Percentiles rank a stretch among this genome's conserved stretches.
Evolutionary conservation across 371 early-diverging fungal genomes (phyloP).

Genomic region (Rhizopus sp.): DNA sequence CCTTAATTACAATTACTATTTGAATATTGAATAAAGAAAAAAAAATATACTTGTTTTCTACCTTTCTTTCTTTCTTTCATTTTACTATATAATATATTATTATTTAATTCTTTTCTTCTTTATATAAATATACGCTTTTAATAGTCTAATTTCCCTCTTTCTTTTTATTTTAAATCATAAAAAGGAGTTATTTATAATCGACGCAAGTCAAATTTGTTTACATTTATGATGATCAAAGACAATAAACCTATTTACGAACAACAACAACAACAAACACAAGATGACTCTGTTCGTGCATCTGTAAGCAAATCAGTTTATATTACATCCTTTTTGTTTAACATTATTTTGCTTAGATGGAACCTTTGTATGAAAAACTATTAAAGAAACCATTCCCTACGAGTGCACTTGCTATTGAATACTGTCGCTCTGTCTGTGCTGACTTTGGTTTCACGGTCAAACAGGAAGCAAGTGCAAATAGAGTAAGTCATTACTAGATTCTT

Average conservation of each 20-base stretch:
- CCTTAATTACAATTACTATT: constrained; percentile 6
- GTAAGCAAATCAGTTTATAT: constrained; percentile 16
- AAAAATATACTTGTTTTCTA: constrained; percentile 2
- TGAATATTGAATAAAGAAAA: not conserved
- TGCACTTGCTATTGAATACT: constrained; percentile 40
- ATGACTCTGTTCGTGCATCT: constrained; percentile 21
- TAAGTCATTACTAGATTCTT: constrained; percentile 14
- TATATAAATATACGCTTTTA: not conserved
- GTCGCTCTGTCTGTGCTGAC: constrained; percentile 39
- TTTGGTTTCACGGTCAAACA: constrained; percentile 51
- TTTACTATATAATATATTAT: not conserved
- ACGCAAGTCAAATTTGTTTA: constrained; percentile 3
- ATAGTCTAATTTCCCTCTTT: not conserved
- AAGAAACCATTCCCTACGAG: constrained; percentile 35
- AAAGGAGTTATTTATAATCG: not conserved
- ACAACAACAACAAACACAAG: constrained; percentile 12
- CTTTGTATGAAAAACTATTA: constrained; percentile 39
- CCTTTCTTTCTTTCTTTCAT: constrained; percentile 1
- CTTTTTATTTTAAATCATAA: constrained; percentile 3
- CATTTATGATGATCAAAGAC: constrained; percentile 20
- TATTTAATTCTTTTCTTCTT: not conserved
- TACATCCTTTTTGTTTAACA: not conserved
- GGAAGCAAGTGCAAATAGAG: constrained; percentile 49
- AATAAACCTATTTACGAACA: constrained; percentile 1
- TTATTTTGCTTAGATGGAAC: constrained; percentile 38